Evolutionary conservation across 2,329 filamentous ascomycete genomes (phyloP).

Genomic region (Didymella exigua): DNA sequence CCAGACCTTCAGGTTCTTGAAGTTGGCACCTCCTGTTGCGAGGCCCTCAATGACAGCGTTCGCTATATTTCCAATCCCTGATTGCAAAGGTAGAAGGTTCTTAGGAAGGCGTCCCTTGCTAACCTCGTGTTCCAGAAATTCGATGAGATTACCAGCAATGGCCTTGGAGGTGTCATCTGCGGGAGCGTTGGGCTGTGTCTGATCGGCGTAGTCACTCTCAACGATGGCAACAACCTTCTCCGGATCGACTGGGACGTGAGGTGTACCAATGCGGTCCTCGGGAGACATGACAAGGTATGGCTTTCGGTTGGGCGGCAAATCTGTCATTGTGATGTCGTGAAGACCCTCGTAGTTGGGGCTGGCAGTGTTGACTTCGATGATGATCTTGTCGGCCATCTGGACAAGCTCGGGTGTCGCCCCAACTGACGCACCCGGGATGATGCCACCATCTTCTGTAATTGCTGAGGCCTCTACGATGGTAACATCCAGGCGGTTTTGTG

Average conservation of each 20-base stretch:
- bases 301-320: slow-evolving; percentile 79
- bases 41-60: slow-evolving; percentile 89
- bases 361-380: slow-evolving; percentile 90
- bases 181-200: slow-evolving; percentile 74
- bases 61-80: slow-evolving; percentile 90
- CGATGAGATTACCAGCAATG: slow-evolving; percentile 81
- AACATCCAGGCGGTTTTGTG: slow-evolving; percentile 76
- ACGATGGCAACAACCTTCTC: slow-evolving; percentile 84
- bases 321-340: slow-evolving; percentile 90
- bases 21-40: slow-evolving; percentile 72
- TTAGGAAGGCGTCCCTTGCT: slow-evolving; percentile 74
- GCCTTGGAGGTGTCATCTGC: slow-evolving; percentile 74
- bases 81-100: slow-evolving; percentile 81
- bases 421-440: slow-evolving; percentile 84
- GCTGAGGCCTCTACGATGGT: slow-evolving; percentile 84
- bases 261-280: slow-evolving; percentile 84
- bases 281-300: slow-evolving; percentile 85
- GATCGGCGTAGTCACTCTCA: slow-evolving; percentile 82
- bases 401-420: slow-evolving; percentile 85
- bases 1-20: slow-evolving; percentile 89
- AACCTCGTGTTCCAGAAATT: slow-evolving; percentile 87
- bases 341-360: slow-evolving; percentile 81
- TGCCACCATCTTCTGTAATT: slow-evolving; percentile 86
- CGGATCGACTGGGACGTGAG: slow-evolving; percentile 81
- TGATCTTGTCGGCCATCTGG: slow-evolving; percentile 91